These are phyloP conservation scores for Tardiomyces digboiensis DNA, from an alignment of 1,139 yeast species.

Conservation along the genomic window DNA sequence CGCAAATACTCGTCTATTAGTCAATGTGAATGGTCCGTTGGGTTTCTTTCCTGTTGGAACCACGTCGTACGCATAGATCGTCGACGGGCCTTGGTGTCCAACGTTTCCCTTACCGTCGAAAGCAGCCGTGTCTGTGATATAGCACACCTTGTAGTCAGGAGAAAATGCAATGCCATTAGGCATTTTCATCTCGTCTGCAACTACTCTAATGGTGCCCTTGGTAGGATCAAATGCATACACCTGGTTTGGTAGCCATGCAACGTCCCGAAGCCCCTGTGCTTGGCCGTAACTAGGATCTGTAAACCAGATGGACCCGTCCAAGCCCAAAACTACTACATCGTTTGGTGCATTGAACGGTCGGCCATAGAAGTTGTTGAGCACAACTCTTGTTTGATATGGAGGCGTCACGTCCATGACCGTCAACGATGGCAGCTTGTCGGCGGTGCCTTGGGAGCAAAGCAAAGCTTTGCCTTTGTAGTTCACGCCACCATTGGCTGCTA, in stretches of 20 bases:
- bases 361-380: constrained; percentile 14
- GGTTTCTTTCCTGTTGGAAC: constrained; percentile 3
- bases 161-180: constrained; percentile 22
- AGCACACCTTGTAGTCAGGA: constrained; percentile 14
- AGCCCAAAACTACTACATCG: constrained; percentile 18
- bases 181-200: constrained; percentile 17
- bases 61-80: constrained; percentile 18
- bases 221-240: constrained; percentile 19
- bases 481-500: constrained; percentile 19
- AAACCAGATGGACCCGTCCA: constrained; percentile 20
- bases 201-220: constrained; percentile 15
- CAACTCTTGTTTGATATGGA: constrained; percentile 6
- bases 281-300: constrained; percentile 21
- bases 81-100: constrained; percentile 8
- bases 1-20: constrained; percentile 18
- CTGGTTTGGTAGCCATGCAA: constrained; percentile 16
- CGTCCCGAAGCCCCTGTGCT: constrained; percentile 13
- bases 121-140: constrained; percentile 18
- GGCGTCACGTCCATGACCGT: constrained; percentile 12
- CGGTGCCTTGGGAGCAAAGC: constrained; percentile 18
- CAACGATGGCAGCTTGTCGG: constrained; percentile 7
- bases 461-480: constrained; percentile 11
- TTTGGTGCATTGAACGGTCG: constrained; percentile 19
- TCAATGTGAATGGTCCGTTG: constrained; percentile 12
- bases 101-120: constrained; percentile 6